Evolutionary conservation across 2,329 filamentous ascomycete species (phyloP), one percentile per base, ranked within the genome.

Genomic region (Stenocarpella maydis): DNA sequence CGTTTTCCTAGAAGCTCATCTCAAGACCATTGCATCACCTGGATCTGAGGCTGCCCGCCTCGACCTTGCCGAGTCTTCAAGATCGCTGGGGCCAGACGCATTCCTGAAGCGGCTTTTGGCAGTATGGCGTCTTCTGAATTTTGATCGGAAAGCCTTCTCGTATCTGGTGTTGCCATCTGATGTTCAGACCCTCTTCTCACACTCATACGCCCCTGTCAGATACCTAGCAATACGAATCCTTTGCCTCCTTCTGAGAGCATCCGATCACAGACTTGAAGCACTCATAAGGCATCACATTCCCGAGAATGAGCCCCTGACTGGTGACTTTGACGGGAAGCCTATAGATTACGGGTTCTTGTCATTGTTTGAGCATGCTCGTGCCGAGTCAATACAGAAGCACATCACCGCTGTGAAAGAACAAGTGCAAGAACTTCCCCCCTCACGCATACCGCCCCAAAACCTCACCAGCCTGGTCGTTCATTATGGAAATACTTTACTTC

Each of bases 221-320:
- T 97, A 95, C 79, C 84, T 98, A 71, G 91, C 94, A 17, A 87
- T 97, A 68, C 89, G 94, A 72, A 88, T 95, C 70, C 92, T 97
- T 73, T 94, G 91, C 76, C 85, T 93, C 72, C 88, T 94, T 69
- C 88, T 97, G 74, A 89, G 90, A 75, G 92, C 92, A 37, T 91
- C 96, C 4, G 96, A 99, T 78, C 84, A 86, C 72, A 93, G 93
- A 72, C 85, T 92, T 58, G 91, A 97, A 76, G 83, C 87, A 60
- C 90, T 97, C 78, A 80, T 97, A 39, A 80, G 83, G 60, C 84
- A 87, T 75, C 86, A 94, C 78, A 82, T 95, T 67, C 89, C 88
- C 55, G 82, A 79, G 50, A 82, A 86, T 47, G 87, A 87, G 39
- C 83, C 87, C 26, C 83, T 97, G 47, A 78, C 86, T 71, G 94